Percentiles rank a stretch among this genome's conserved stretches.
These are phyloP conservation scores for Acmispon strigosus DNA, from an alignment of 306 rosid species.

Conservation along the genomic window DNA sequence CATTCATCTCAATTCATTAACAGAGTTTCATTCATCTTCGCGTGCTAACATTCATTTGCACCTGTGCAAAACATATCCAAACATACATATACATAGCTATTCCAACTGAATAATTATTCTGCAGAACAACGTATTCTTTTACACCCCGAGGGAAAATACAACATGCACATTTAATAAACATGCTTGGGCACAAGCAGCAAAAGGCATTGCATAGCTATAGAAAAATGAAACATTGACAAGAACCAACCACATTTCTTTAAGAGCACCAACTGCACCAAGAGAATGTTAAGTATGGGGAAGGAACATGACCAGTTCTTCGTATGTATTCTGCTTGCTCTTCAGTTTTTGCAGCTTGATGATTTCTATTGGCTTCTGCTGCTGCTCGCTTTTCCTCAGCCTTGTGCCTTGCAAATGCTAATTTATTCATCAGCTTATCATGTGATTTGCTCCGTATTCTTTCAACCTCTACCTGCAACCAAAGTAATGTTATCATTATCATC, in stretches of 20 bases:
- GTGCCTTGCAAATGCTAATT: slow-evolving; percentile 70
- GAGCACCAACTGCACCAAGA: slow-evolving; percentile 70
- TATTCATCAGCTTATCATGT: slow-evolving; percentile 76
- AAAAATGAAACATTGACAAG: slow-evolving; percentile 1
- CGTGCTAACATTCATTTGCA: no score
- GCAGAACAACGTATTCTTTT: slow-evolving; percentile 11
- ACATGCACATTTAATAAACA: background rate
- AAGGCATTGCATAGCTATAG: slow-evolving; percentile 11
- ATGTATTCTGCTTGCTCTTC: slow-evolving; percentile 75
- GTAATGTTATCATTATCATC: background rate
- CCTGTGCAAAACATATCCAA: no score
- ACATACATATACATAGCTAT: background rate
- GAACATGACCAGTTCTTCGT: slow-evolving; percentile 75
- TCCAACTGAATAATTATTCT: slow-evolving; percentile 18
- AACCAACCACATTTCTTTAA: slow-evolving; percentile 20
- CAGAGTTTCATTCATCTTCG: no score
- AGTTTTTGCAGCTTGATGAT: slow-evolving; percentile 60
- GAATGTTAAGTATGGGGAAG: slow-evolving; percentile 48
- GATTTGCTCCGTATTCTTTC: slow-evolving; percentile 70
- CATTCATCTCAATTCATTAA: background rate
- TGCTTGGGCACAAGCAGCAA: background rate
- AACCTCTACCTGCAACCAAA: slow-evolving; percentile 71
- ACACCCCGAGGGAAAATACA: slow-evolving; percentile 14
- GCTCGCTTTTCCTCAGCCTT: slow-evolving; percentile 92
- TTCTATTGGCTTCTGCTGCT: slow-evolving; percentile 69